Evolutionary conservation across 129 eudicot genomes (phyloP).

Genomic region (Escallonia rubra): DNA sequence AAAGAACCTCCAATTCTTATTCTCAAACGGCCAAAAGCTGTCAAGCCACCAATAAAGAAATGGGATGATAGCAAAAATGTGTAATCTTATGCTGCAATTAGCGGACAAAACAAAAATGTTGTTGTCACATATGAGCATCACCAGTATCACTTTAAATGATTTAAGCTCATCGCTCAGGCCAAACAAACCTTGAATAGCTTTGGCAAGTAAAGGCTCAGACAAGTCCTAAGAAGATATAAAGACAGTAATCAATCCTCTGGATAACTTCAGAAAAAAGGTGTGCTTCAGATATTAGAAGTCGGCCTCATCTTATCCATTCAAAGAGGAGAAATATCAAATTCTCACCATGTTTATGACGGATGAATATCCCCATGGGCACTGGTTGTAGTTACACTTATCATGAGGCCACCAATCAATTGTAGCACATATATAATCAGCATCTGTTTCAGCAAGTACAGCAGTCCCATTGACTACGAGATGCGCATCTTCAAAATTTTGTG

Average conservation of each 20-base stretch:
- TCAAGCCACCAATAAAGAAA: slow-evolving; percentile 6
- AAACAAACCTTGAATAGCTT: slow-evolving; percentile 72
- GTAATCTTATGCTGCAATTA: slow-evolving; percentile 15
- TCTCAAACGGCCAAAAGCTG: slow-evolving; percentile 73
- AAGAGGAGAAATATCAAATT: not conserved
- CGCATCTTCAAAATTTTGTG: slow-evolving; percentile 47
- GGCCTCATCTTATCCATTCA: not conserved
- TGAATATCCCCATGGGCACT: slow-evolving; percentile 92
- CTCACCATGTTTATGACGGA: slow-evolving; percentile 75
- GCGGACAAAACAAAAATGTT: not conserved
- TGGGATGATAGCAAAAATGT: not conserved
- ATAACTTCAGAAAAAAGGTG: not conserved
- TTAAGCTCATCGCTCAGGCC: slow-evolving; percentile 2
- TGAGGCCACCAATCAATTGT: slow-evolving; percentile 99
- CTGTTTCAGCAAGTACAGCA: slow-evolving; percentile 51
- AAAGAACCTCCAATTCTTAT: slow-evolving; percentile 90
- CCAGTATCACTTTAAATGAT: not conserved
- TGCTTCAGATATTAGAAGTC: not conserved
- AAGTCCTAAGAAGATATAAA: slow-evolving; percentile 56
- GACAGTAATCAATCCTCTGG: not conserved
- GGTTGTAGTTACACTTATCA: slow-evolving; percentile 69
- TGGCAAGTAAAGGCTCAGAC: slow-evolving; percentile 64
- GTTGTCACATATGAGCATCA: not conserved
- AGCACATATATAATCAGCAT: slow-evolving; percentile 80
- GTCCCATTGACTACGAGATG: slow-evolving; percentile 51